A percentile compares a stretch with the other conserved stretches of the same genome.
Conservation (phyloP, 805 yeast species). For the Monosporozyma yasuniensis region DNA sequence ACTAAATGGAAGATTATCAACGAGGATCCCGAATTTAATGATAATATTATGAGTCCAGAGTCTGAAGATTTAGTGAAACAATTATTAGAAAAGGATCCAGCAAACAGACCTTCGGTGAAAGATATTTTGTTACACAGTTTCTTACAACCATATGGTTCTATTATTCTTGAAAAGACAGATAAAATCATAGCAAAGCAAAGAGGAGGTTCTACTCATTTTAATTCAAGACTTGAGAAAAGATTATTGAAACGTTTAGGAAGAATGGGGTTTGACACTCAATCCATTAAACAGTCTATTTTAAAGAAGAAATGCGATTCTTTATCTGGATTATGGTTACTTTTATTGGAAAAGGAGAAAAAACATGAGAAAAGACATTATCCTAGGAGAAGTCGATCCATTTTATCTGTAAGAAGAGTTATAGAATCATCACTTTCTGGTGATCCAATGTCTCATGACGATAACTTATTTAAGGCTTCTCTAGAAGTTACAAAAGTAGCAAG, state of each 20-base stretch:
- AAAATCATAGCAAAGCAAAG: slow-evolving; percentile 31
- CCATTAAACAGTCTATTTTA: slow-evolving; percentile 47
- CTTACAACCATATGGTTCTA: slow-evolving; percentile 38
- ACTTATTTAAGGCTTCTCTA: slow-evolving; percentile 1
- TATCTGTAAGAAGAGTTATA: slow-evolving; percentile 27
- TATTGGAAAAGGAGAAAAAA: slow-evolving; percentile 41
- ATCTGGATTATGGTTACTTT: slow-evolving; percentile 66
- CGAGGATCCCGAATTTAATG: slow-evolving; percentile 53
- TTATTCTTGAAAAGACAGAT: slow-evolving; percentile 34
- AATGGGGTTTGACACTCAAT: slow-evolving; percentile 55
- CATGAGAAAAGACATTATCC: slow-evolving; percentile 26
- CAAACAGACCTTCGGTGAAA: slow-evolving; percentile 46
- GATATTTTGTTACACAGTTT: slow-evolving; percentile 46
- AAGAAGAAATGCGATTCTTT: slow-evolving; percentile 59
- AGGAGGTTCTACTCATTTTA: slow-evolving; percentile 37
- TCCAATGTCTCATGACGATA: slow-evolving; percentile 5
- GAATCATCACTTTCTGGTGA: slow-evolving; percentile 10
- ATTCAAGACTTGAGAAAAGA: slow-evolving; percentile 52
- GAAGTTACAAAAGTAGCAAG: slow-evolving; percentile 11
- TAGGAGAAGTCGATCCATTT: slow-evolving; percentile 30
- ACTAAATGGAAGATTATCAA: slow-evolving; percentile 53
- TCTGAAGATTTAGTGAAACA: slow-evolving; percentile 42
- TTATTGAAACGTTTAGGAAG: slow-evolving; percentile 50
- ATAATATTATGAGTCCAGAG: slow-evolving; percentile 37
- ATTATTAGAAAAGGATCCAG: slow-evolving; percentile 60